These are phyloP conservation scores for Chytriomyces sp. DNA, from an alignment of 192 early-diverging fungal genomes.

Conservation along the genomic window DNA sequence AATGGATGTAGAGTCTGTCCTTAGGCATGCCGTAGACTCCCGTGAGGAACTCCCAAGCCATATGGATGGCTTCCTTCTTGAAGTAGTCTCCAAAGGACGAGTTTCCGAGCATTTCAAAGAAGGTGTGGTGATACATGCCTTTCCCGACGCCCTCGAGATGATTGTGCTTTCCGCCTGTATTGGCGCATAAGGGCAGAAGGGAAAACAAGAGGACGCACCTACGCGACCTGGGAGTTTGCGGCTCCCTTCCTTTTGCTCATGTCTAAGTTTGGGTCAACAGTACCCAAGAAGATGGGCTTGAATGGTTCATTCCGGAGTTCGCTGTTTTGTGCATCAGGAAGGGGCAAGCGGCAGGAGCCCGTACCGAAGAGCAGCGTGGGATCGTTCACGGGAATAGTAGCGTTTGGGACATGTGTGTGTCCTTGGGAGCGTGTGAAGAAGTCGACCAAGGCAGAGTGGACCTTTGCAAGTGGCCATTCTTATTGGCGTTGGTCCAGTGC, in stretches of 20 bases:
- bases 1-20: constrained; percentile 95
- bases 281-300: constrained; percentile 96
- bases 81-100: constrained; percentile 99
- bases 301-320: constrained; percentile 54
- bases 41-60: constrained; percentile 93
- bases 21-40: constrained; percentile 77
- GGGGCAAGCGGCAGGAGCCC: too few relatives aligned
- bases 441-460: constrained; percentile 86
- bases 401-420: constrained; percentile 70
- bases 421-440: constrained; percentile 73
- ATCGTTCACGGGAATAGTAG: constrained; percentile 93
- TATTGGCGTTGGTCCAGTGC: neutral
- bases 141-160: constrained; percentile 98
- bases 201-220: too few relatives aligned
- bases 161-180: constrained; percentile 99
- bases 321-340: too few relatives aligned
- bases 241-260: constrained; percentile 88
- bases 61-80: constrained; percentile 90
- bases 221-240: constrained; percentile 98
- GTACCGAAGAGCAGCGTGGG: constrained; percentile 93
- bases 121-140: constrained; percentile 98
- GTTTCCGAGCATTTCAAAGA: constrained; percentile 99
- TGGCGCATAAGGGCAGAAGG: too few relatives aligned
- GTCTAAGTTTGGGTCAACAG: constrained; percentile 89
- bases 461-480: constrained; percentile 77